Conservation (phyloP, 331 rosid genomes). For the Rosa hybrid region DNA sequence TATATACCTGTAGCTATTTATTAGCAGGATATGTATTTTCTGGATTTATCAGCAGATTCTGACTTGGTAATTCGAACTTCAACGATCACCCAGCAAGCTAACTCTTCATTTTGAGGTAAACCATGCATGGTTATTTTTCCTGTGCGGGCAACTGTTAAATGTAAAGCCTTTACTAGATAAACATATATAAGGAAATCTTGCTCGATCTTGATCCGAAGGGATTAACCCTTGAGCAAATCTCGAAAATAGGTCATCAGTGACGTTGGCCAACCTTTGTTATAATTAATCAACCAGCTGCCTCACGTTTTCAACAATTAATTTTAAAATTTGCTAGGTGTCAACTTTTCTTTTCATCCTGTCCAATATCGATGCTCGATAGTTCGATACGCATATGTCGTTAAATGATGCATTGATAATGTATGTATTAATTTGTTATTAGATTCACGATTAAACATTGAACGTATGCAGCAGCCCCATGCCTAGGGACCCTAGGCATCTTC, state of each 20-base stretch:
- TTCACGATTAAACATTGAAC: neutral
- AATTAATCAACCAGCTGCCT: neutral
- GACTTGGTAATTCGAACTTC: neutral
- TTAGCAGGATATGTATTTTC: no score
- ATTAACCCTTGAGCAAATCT: neutral
- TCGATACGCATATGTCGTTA: neutral
- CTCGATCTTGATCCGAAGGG: neutral
- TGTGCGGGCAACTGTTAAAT: neutral
- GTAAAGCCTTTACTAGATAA: neutral
- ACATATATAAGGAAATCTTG: neutral
- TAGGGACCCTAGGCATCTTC: neutral
- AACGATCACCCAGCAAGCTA: neutral
- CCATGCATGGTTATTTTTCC: neutral
- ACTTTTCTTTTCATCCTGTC: neutral
- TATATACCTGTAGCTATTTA: no score
- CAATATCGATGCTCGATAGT: neutral
- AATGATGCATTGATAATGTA: neutral
- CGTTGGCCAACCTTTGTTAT: neutral
- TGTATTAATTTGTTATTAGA: neutral
- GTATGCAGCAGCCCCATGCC: neutral
- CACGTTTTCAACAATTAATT: neutral
- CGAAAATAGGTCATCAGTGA: slow-evolving; percentile 3
- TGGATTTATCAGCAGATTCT: neutral
- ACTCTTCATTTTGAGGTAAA: neutral
- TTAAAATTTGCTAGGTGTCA: neutral